Evolutionary conservation across 306 rosid genomes (phyloP), one percentile per base, ranked within the genome.

Genomic region (Quillaja saponaria): DNA sequence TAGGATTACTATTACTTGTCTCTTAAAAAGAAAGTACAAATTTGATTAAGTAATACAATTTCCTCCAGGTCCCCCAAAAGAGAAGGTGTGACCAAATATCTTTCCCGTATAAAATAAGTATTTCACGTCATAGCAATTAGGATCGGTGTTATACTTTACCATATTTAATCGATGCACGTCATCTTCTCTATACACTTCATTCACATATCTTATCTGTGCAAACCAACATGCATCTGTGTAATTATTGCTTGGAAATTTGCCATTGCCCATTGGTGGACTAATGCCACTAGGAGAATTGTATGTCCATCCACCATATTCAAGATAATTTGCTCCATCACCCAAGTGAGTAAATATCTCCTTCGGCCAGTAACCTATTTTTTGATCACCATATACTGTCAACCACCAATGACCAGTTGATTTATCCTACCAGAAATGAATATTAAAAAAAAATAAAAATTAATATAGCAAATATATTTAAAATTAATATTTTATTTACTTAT

Each of bases 191-290:
- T 47, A 16, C 18, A 3, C 19, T 13, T 5, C 5, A 47, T 47
- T 16, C 7, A 47, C 52, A 5, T 3, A 11, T 16, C 4, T 47
- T 3, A 47, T 47, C 5, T 16, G 52, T 47, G 7, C 20, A 14
- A 47, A n/a, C 6, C 2, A 47, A n/a, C 20, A n/a, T 13, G 52
- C 18, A 4, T 11, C 19, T 2, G 5, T 14, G 1, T 3, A 47
- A 13, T 16, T 5, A 3, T 5, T 47, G 19, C 10, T 16, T 2
- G 20, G 9, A n/a, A n/a, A 14, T 3, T 13, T 3, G 14, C 52
- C 52, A 47, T 14, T 47, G 8, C 52, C 52, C 52, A 47, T 47
- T n/a, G 52, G 52, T 5, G 52, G 52, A 10, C 20, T 6, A 47
- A n/a, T 1, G 3, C 9, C 6, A 16, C 14, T 11, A 11, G 52